phyloP scores from a whole-genome alignment of 176 grass and related monocot genomes.

The Bothriochloa decipiens region DNA sequence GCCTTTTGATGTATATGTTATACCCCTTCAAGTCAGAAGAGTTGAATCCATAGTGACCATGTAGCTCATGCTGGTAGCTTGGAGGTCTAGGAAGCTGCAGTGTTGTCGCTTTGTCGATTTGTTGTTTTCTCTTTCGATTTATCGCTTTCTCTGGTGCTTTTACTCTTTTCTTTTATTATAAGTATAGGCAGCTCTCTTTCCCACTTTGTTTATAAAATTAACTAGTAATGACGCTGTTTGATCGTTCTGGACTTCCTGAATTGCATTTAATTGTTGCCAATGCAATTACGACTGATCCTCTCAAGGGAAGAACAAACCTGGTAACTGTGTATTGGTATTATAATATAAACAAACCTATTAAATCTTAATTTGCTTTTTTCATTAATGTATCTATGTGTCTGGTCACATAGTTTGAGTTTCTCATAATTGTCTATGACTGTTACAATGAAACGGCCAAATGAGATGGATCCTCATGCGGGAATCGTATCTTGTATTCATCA shows the following conservation, averaged over 20 bases:
- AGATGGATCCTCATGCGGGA: neutral
- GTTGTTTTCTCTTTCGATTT: neutral
- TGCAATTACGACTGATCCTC: neutral
- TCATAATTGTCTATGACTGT: neutral
- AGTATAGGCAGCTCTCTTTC: neutral
- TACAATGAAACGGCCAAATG: neutral
- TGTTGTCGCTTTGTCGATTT: neutral
- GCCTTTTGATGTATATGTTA: neutral
- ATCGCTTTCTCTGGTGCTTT: neutral
- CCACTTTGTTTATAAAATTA: neutral
- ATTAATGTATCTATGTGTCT: neutral
- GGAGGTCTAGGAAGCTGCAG: neutral
- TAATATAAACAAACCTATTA: neutral
- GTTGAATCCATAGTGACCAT: neutral
- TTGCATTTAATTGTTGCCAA: conserved; percentile 1
- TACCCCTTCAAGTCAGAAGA: neutral
- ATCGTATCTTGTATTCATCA: neutral
- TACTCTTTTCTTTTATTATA: neutral
- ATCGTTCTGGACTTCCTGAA: neutral
- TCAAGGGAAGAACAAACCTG: neutral
- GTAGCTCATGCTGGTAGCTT: neutral
- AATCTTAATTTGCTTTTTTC: neutral
- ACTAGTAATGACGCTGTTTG: neutral
- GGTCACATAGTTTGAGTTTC: neutral
- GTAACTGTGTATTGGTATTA: neutral